Percentiles rank a stretch among this genome's conserved stretches.
These are phyloP conservation scores for Haplosporangium sp. DNA, from an alignment of 371 early-diverging fungal genomes.

Conservation along the genomic window DNA sequence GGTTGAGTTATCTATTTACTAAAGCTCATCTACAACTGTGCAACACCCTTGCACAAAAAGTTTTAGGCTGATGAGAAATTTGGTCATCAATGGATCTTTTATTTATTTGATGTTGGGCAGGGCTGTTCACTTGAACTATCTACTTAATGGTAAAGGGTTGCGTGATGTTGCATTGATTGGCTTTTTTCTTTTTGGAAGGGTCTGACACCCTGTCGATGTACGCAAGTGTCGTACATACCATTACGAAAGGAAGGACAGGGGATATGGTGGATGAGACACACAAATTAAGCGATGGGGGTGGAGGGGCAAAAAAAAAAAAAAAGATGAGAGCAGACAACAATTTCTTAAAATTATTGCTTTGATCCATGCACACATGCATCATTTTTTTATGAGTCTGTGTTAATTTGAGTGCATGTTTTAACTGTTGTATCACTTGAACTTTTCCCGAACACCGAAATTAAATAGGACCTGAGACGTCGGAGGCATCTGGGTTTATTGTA, in stretches of 20 bases:
- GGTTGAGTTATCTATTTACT: neutral
- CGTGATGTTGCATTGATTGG: neutral
- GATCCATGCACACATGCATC: slow-evolving; percentile 15
- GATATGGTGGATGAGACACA: neutral
- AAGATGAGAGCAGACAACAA: neutral
- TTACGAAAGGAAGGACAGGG: neutral
- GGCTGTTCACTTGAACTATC: neutral
- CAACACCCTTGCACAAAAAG: neutral
- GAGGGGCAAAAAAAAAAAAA: neutral
- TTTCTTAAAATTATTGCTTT: neutral
- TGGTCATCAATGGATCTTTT: neutral
- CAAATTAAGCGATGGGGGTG: neutral
- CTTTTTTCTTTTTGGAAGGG: neutral
- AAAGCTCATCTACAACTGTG: neutral
- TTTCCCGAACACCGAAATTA: neutral
- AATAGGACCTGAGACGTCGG: slow-evolving; percentile 56
- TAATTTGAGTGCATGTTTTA: neutral
- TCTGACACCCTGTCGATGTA: neutral
- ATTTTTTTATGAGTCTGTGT: neutral
- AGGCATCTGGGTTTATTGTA: slow-evolving; percentile 95
- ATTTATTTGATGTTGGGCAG: neutral
- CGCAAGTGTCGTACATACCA: neutral
- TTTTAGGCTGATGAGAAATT: neutral
- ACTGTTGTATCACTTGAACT: neutral
- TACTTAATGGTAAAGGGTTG: neutral